phyloP scores from a whole-genome alignment of 1,139 yeast genomes.

The Saccharomyces hybrid region DNA sequence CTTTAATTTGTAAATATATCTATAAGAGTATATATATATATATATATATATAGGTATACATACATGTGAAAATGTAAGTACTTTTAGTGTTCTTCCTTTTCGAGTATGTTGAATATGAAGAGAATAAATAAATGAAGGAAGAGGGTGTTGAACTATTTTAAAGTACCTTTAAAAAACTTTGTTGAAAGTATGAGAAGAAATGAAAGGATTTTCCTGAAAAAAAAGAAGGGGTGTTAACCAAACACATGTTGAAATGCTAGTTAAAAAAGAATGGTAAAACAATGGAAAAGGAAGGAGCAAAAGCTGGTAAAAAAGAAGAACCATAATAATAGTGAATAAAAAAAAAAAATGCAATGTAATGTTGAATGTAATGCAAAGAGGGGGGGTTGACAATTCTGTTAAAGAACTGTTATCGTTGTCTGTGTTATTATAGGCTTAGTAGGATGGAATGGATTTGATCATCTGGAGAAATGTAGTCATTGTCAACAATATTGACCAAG shows the following conservation, averaged over 20 bases:
- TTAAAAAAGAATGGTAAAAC: not conserved
- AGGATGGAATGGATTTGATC: slow-evolving; percentile 36
- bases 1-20: not conserved
- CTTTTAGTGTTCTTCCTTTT: not conserved
- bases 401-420: not conserved
- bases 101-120: not conserved
- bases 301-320: not conserved
- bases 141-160: not conserved
- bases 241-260: slow-evolving; percentile 14
- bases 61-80: not conserved
- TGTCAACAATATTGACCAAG: slow-evolving; percentile 84
- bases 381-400: not conserved
- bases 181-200: not conserved
- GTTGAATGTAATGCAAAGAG: slow-evolving; percentile 10
- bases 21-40: not conserved
- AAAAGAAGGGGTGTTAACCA: not conserved
- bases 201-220: not conserved
- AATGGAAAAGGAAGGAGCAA: not conserved
- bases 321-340: not conserved
- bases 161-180: not conserved
- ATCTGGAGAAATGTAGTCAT: slow-evolving; percentile 49
- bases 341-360: slow-evolving; percentile 5
- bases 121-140: slow-evolving; percentile 1
- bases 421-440: slow-evolving; percentile 6
- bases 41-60: not conserved